Base-by-base conservation (phyloP, 2,329 filamentous ascomycete species). In the Anthostomella pinea region DNA sequence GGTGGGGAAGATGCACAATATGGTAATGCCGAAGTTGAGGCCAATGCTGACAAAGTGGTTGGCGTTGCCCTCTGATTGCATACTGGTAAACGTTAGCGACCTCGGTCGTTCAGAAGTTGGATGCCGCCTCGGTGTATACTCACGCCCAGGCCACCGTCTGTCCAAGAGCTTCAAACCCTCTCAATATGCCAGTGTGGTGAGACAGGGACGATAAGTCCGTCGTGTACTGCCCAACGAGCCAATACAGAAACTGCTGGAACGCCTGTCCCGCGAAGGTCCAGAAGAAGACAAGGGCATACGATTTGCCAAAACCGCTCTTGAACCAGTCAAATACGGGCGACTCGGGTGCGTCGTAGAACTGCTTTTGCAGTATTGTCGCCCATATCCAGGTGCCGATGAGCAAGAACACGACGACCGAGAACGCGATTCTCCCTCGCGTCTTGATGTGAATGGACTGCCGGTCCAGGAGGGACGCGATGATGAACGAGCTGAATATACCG, bases 41-140 rank as follows among this genome's bases (percentile, higher is more conserved):
- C 56, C 56, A 22, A 59, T 59, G 33, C 55, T 58, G 24, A 54
- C 53, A 36, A 59, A 59, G 29, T 59, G 56, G 36, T 58, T 59
- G 29, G 54, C 56, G 16, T 54, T 52, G 3, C 51, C 54, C 29
- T 58, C 49, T 5, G 52, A 51, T 52, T 59, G 56, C 56, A 59
- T 57, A 18, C 52, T 54, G 13, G n/a, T 15, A 8, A 7, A 13
- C 13, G 18, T n/a, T 8, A 25, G 28, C 40, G n/a, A 33, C 39
- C 19, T 13, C 22, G 6, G 8, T 28, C 13, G 11, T 13, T 11
- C 15, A 6, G 17, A 36, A 5, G 19, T 18, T 21, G 17, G 8
- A 1, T 17, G 3, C 8, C 11, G 11, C 22, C 18, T 30, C 9
- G 13, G 24, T 9, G 30, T 11, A 15, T 24, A 51, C 52, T 45